phyloP scores from a whole-genome alignment of 2,329 filamentous ascomycete genomes.

The Botrytis elliptica region DNA sequence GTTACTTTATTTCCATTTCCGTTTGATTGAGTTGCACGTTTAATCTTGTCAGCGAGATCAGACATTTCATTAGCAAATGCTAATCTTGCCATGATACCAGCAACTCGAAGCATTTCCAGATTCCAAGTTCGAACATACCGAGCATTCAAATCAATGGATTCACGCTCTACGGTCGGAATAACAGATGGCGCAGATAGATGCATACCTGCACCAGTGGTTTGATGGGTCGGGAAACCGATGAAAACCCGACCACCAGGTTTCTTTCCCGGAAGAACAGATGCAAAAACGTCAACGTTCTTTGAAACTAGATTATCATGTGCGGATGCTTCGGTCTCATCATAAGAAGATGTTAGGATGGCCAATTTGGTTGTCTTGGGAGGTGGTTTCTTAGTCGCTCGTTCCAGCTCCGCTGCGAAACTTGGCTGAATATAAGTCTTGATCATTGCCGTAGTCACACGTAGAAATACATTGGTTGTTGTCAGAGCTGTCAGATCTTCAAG shows the following conservation, averaged over 20 bases:
- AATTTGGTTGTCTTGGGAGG: slow-evolving; percentile 85
- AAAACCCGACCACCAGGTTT: slow-evolving; percentile 83
- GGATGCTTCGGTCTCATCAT: slow-evolving; percentile 71
- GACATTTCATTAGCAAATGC: slow-evolving; percentile 87
- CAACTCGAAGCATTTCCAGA: slow-evolving; percentile 83
- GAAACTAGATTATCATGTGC: slow-evolving; percentile 47
- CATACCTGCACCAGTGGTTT: slow-evolving; percentile 90
- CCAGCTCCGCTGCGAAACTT: slow-evolving; percentile 78
- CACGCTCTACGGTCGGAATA: slow-evolving; percentile 94
- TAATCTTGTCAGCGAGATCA: slow-evolving; percentile 64
- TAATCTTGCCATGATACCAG: slow-evolving; percentile 85
- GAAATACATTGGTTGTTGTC: slow-evolving; percentile 78
- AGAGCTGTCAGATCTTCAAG: slow-evolving; percentile 69
- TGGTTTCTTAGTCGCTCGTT: slow-evolving; percentile 95
- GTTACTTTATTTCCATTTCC: slow-evolving; percentile 52
- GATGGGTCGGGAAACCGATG: slow-evolving; percentile 95
- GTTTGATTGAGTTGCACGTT: slow-evolving; percentile 44
- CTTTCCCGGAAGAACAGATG: slow-evolving; percentile 84
- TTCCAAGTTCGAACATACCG: slow-evolving; percentile 96
- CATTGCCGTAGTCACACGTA: slow-evolving; percentile 81
- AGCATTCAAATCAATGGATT: slow-evolving; percentile 95
- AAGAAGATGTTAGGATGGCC: slow-evolving; percentile 86
- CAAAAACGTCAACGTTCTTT: slow-evolving; percentile 75
- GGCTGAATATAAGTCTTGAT: slow-evolving; percentile 73
- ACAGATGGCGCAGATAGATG: slow-evolving; percentile 95